Evolutionary conservation across 805 yeast genomes (phyloP), one percentile per base, ranked within the genome.

Genomic region (Kodamaea kakaduensis): DNA sequence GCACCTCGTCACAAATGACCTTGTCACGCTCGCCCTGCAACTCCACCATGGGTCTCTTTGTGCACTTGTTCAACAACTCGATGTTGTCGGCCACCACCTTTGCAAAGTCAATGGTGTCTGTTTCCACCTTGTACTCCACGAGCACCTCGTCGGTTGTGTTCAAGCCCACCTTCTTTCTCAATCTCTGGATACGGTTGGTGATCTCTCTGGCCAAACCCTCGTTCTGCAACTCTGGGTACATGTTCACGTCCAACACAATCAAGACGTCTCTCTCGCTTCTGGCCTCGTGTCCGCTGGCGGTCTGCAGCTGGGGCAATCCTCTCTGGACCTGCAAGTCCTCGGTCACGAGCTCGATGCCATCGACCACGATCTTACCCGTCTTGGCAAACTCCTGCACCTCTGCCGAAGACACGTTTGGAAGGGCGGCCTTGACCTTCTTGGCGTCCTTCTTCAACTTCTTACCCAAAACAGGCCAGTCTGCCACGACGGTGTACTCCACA

Each of bases 381-480:
- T 69, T 64, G 41, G 88, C 70, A 56, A 81, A 93, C 20, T 65
- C 57, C 63, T 84, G 85, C 33, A 93, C 96, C 40, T 87, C 89
- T 10, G 71, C 84, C 8, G 97, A 83, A 14, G 90, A 67, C 34
- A 93, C 75, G 7, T 55, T 56, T 45, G 97, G 97, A 50, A 93
- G 74, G 12, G 94, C 97, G 54, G 81, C 95, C 74, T 90, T 94
- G 42, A 93, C 98, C 61, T 78, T 81, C 68, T 84, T 87, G 43
- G 85, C 94, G 52, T 89, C 97, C 58, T 81, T 80, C 78, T 88
- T 90, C 64, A 93, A 77, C 67, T 93, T 93, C 75, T 90, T 93
- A 68, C 99, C 99, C 49, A 93, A 75, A 14, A 88, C 86, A 40
- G 97, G 96, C 98, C 99, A 93, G 69, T 93, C 99, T 32, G 98